Percentiles rank a stretch among this genome's conserved stretches.
These are phyloP conservation scores for Aureobasidium zeae DNA, from an alignment of 2,329 filamentous ascomycete species.

Conservation along the genomic window DNA sequence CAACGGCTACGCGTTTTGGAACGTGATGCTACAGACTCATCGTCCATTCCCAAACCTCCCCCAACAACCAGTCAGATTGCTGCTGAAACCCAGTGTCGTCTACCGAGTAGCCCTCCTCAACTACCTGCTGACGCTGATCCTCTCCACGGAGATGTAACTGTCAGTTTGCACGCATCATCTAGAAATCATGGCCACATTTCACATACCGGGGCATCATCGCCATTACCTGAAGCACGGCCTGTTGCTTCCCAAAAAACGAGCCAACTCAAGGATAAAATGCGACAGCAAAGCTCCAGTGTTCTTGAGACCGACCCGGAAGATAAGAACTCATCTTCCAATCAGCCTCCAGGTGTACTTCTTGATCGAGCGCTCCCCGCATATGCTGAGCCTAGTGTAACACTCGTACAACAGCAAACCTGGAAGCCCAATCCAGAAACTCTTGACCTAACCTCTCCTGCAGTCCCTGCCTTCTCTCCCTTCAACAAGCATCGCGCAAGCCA, in stretches of 20 bases:
- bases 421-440: not conserved
- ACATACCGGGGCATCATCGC: conserved; percentile 1
- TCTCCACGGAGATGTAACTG: not conserved
- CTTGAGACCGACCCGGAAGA: conserved; percentile 26
- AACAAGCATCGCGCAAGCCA: conserved; percentile 22
- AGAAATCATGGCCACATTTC: not conserved
- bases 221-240: conserved; percentile 15
- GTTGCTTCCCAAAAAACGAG: not conserved
- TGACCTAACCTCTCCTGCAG: not conserved
- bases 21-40: conserved; percentile 14
- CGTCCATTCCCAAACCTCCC: conserved; percentile 20
- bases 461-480: conserved; percentile 19
- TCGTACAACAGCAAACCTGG: conserved; percentile 13
- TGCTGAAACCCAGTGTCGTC: conserved; percentile 21
- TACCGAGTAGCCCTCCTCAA: conserved; percentile 30
- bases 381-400: not conserved
- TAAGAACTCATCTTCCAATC: conserved; percentile 10
- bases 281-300: conserved; percentile 16
- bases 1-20: not conserved
- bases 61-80: conserved; percentile 15
- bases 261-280: not conserved
- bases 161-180: not conserved
- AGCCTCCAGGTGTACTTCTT: conserved; percentile 1
- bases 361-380: not conserved
- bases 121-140: conserved; percentile 9